Evolutionary conservation across 805 yeast genomes (phyloP).

Genomic region (Priceomyces melissophilus): DNA sequence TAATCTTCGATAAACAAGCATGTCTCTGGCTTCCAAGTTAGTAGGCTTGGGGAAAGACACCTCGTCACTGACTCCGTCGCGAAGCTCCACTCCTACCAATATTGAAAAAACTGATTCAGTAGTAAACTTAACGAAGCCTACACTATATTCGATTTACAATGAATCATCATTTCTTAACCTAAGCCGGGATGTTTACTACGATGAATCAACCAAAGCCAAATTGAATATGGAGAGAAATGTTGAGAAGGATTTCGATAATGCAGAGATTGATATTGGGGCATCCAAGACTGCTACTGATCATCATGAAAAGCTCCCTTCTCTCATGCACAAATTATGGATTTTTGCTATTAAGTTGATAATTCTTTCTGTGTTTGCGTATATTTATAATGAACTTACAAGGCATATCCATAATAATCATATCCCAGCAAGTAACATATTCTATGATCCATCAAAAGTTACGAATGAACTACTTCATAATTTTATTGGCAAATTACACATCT

Average conservation of each 20-base stretch:
- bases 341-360: slow-evolving; percentile 17
- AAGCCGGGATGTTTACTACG: slow-evolving; percentile 21
- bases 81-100: slow-evolving; percentile 17
- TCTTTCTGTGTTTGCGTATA: slow-evolving; percentile 45
- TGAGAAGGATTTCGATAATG: background rate
- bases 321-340: background rate
- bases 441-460: slow-evolving; percentile 40
- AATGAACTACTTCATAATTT: slow-evolving; percentile 23
- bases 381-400: slow-evolving; percentile 51
- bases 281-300: background rate
- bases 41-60: slow-evolving; percentile 5
- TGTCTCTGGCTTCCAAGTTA: no score
- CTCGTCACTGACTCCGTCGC: slow-evolving; percentile 12
- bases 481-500: slow-evolving; percentile 18
- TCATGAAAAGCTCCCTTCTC: slow-evolving; percentile 1
- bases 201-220: slow-evolving; percentile 7
- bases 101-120: slow-evolving; percentile 40
- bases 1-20: no score
- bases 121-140: slow-evolving; percentile 48
- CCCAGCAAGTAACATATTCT: slow-evolving; percentile 36
- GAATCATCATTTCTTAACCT: slow-evolving; percentile 38
- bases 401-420: slow-evolving; percentile 51
- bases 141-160: slow-evolving; percentile 49
- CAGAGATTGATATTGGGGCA: background rate
- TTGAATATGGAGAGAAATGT: background rate